These are phyloP conservation scores for Stygiomarasmius scandens DNA, from an alignment of 1,284 basidiomycete genomes.

Conservation along the genomic window DNA sequence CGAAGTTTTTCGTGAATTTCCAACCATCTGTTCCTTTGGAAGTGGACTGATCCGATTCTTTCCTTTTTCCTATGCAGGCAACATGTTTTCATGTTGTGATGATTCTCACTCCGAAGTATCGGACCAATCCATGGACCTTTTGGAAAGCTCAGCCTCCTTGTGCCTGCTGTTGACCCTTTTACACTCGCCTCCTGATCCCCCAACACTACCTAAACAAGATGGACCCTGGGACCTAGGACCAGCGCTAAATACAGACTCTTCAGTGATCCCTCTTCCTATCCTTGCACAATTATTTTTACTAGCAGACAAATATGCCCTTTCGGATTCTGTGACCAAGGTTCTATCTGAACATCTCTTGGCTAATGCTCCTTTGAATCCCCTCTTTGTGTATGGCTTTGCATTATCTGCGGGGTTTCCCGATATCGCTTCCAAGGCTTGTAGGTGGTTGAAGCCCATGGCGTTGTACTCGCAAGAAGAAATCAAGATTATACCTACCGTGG, in stretches of 20 bases:
- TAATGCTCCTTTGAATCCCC: constrained; percentile 50
- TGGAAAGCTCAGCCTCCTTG: constrained; percentile 50
- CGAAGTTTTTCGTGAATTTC: constrained; percentile 58
- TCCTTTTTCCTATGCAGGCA: constrained; percentile 35
- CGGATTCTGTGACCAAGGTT: constrained; percentile 39
- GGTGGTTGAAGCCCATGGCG: constrained; percentile 57
- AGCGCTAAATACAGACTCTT: constrained; percentile 39
- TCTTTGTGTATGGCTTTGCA: constrained; percentile 62
- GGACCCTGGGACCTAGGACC: constrained; percentile 26
- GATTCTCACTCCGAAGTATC: constrained; percentile 22
- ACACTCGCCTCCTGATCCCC: constrained; percentile 49
- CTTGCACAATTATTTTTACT: constrained; percentile 54
- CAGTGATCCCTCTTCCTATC: constrained; percentile 63
- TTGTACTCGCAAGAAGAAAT: constrained; percentile 56
- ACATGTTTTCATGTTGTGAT: constrained; percentile 66
- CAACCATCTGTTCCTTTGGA: background rate
- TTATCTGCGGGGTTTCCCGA: constrained; percentile 39
- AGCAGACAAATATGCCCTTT: constrained; percentile 65
- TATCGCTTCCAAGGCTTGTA: constrained; percentile 57
- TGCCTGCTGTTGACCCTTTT: constrained; percentile 54
- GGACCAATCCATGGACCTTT: constrained; percentile 47
- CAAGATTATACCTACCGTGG: constrained; percentile 51
- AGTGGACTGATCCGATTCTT: constrained; percentile 6
- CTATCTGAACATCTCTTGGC: constrained; percentile 57
- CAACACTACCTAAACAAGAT: constrained; percentile 26